Percentiles rank a stretch among this genome's conserved stretches.
Conservation (phyloP, 2,329 filamentous ascomycete genomes). For the Fusarium sp. region DNA sequence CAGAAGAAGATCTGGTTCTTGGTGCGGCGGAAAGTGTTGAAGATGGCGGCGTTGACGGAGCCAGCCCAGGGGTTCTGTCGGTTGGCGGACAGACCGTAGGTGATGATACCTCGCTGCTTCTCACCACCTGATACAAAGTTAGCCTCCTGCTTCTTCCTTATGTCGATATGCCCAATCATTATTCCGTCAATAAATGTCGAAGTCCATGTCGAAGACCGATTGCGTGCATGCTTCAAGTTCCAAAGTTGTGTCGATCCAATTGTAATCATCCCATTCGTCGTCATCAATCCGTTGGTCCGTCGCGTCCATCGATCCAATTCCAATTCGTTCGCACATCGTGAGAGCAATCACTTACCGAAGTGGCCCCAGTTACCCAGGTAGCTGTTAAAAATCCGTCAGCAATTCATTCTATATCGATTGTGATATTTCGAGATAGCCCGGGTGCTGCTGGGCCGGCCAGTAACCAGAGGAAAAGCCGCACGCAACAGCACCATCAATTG, state of each 20-base stretch:
- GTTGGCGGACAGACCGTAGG: constrained; percentile 86
- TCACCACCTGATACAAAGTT: constrained; percentile 60
- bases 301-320: constrained; percentile 28
- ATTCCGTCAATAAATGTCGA: not conserved
- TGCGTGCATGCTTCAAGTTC: not conserved
- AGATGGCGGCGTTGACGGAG: constrained; percentile 82
- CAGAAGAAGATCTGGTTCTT: constrained; percentile 90
- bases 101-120: constrained; percentile 72
- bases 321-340: constrained; percentile 35
- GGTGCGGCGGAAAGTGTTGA: constrained; percentile 94
- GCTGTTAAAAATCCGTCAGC: constrained; percentile 58
- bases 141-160: constrained; percentile 27
- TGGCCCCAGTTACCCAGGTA: constrained; percentile 80
- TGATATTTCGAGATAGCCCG: constrained; percentile 20
- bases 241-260: constrained; percentile 26
- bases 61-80: constrained; percentile 89
- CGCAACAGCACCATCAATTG: constrained; percentile 36
- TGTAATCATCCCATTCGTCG: constrained; percentile 18
- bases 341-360: constrained; percentile 70
- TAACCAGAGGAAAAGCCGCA: constrained; percentile 51
- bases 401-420: constrained; percentile 17
- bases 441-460: constrained; percentile 20
- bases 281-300: constrained; percentile 43
- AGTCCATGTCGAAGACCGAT: not conserved
- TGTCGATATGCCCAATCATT: not conserved